Evolutionary conservation across 257 asterid genomes (phyloP), one percentile per base, ranked within the genome.

Genomic region (Solanum paucissectum): DNA sequence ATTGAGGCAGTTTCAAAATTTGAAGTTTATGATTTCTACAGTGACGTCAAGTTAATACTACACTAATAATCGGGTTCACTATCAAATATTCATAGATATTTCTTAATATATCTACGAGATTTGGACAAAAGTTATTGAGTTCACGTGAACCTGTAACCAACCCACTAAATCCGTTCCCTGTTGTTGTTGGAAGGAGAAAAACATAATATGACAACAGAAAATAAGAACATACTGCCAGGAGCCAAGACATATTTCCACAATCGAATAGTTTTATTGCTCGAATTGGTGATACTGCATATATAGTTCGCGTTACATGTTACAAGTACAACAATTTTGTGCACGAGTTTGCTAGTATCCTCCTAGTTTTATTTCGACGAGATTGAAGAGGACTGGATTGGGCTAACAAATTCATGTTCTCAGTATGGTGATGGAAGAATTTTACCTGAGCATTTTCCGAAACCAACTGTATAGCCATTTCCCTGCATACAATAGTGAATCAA

Each of bases 371-470:
- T 25, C 52, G 12, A 62, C 21, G 81, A 52, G 23, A 40, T 23
- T 9, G 38, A 32, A 18, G 29, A 12, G 18, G 52, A 74, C 37
- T 42, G 4, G 13, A 68, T 85, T 6, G 33, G 18, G 23, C 14
- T 20, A 37, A 38, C 58, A 23, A 12, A 76, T n/a, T 23, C 21
- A 12, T 76, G 46, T 25, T 73, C 87, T 89, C 88, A 91, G 62
- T 79, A 58, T 10, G 64, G 71, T 60, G 93, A 84, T 21, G 93
- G 93, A 83, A 88, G 89, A 72, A 91, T 88, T 86, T 90, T 91
- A 58, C 92, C 92, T 2, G 91, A 86, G 87, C 93, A 91, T 9
- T 87, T 88, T 36, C 93, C 92, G 6, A 91, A 91, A 72, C 93
- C 93, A 42, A 91, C 74, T 29, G 58, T 85, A 64, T 88, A 89